Conservation (phyloP, 768 basidiomycete species). For the Mycena metata region DNA sequence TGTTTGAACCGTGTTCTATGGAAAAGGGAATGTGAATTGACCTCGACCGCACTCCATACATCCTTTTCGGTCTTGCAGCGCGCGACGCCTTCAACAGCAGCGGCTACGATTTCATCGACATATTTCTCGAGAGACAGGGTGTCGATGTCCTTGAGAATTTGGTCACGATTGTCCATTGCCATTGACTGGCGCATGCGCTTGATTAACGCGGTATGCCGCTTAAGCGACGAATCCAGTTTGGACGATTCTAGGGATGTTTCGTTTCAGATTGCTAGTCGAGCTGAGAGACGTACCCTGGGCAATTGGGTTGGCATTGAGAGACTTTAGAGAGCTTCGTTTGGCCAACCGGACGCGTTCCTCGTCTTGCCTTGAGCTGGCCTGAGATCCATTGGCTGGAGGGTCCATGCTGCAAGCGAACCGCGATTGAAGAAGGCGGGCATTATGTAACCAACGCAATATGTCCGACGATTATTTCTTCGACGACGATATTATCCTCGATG, state of each 20-base stretch:
- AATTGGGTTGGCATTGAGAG: constrained; percentile 33
- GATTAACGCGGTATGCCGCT: constrained; percentile 95
- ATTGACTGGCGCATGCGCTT: constrained; percentile 93
- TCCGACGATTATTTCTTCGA: constrained; percentile 72
- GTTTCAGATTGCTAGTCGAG: not conserved
- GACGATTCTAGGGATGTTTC: constrained; percentile 64
- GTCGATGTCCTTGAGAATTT: constrained; percentile 93
- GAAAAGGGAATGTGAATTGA: constrained; percentile 49
- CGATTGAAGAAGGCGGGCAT: not conserved
- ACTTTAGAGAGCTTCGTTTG: constrained; percentile 34
- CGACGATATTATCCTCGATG: constrained; percentile 76
- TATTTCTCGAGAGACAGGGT: constrained; percentile 94
- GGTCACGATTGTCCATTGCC: constrained; percentile 84
- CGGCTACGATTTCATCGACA: constrained; percentile 92
- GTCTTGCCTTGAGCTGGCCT: constrained; percentile 27
- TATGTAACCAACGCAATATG: constrained; percentile 53
- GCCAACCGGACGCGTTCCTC: constrained; percentile 35
- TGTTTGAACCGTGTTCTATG: constrained; percentile 17
- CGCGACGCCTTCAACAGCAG: constrained; percentile 85
- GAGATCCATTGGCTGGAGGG: constrained; percentile 8
- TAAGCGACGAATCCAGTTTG: constrained; percentile 94
- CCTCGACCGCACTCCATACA: constrained; percentile 93
- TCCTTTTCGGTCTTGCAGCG: constrained; percentile 96
- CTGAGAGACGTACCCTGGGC: constrained; percentile 31
- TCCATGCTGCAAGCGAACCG: constrained; percentile 20